Percentiles rank a stretch among this genome's conserved stretches.
Conservation (phyloP, 768 basidiomycete species). For the Rhizopogon vinicolor region DNA sequence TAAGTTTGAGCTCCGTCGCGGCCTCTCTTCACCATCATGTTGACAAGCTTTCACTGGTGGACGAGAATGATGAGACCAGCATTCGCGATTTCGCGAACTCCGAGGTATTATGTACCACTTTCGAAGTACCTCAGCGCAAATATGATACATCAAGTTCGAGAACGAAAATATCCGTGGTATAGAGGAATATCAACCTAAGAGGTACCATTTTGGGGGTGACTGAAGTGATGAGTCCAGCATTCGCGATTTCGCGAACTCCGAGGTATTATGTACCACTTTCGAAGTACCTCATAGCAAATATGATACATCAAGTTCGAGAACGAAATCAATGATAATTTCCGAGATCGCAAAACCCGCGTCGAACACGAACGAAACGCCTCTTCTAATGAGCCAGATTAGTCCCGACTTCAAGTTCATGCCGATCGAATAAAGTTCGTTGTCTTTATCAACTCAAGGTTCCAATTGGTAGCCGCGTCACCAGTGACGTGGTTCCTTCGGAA, state of each 20-base stretch:
- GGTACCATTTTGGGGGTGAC: too few species aligned
- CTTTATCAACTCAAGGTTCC: neutral
- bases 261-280: too few species aligned
- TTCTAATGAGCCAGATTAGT: slow-evolving; percentile 63
- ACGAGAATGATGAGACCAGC: slow-evolving; percentile 91
- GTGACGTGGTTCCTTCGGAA: slow-evolving; percentile 89
- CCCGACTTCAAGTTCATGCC: slow-evolving; percentile 84
- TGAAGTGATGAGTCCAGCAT: slow-evolving; percentile 94
- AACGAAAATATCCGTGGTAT: too few species aligned
- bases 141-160: slow-evolving; percentile 82
- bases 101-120: too few species aligned
- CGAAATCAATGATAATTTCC: slow-evolving; percentile 68
- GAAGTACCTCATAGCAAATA: neutral
- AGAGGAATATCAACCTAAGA: too few species aligned
- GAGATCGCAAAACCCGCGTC: slow-evolving; percentile 94
- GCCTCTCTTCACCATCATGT: neutral
- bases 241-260: slow-evolving; percentile 78
- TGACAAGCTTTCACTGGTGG: slow-evolving; percentile 48
- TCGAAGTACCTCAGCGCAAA: neutral
- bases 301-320: slow-evolving; percentile 79
- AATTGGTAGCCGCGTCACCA: slow-evolving; percentile 10
- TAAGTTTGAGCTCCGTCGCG: too few species aligned
- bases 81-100: slow-evolving; percentile 88
- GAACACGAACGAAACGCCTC: slow-evolving; percentile 56
- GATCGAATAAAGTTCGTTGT: slow-evolving; percentile 65